Conservation (phyloP, 2,329 filamentous ascomycete genomes). For the Penicillium capsulatum region DNA sequence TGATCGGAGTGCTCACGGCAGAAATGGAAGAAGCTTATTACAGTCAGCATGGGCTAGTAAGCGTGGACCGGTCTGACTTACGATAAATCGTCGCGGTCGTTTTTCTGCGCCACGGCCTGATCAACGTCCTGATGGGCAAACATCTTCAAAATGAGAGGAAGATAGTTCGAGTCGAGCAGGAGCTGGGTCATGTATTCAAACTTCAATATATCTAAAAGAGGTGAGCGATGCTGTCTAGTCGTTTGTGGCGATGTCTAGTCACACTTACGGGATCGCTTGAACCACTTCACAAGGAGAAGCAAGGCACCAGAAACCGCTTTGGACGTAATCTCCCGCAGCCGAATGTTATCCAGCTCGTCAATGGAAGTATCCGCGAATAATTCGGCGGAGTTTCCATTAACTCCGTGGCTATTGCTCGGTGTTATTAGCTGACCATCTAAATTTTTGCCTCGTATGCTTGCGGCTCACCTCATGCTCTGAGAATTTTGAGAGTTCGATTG, state of each 20-base stretch:
- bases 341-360: conserved; percentile 76
- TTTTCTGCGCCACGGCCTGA: conserved; percentile 77
- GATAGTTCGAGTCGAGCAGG: conserved; percentile 88
- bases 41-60: neutral
- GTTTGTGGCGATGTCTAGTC: no score
- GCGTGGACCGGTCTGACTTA: conserved; percentile 41
- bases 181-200: conserved; percentile 95
- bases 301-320: conserved; percentile 91
- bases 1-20: conserved; percentile 71
- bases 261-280: conserved; percentile 82
- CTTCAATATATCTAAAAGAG: conserved; percentile 71
- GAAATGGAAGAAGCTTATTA: conserved; percentile 73
- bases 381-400: conserved; percentile 26
- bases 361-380: conserved; percentile 40
- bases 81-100: conserved; percentile 78
- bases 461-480: conserved; percentile 47
- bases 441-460: conserved; percentile 8
- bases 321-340: conserved; percentile 78
- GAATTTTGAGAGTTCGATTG: conserved; percentile 46
- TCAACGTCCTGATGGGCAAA: conserved; percentile 94
- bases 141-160: conserved; percentile 86
- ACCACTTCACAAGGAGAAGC: conserved; percentile 88
- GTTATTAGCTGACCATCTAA: conserved; percentile 2
- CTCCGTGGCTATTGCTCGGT: conserved; percentile 25
- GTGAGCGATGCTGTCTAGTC: conserved; percentile 11